Conservation (phyloP, 345 rosid genomes). For the Eucalyptus curtisii region DNA sequence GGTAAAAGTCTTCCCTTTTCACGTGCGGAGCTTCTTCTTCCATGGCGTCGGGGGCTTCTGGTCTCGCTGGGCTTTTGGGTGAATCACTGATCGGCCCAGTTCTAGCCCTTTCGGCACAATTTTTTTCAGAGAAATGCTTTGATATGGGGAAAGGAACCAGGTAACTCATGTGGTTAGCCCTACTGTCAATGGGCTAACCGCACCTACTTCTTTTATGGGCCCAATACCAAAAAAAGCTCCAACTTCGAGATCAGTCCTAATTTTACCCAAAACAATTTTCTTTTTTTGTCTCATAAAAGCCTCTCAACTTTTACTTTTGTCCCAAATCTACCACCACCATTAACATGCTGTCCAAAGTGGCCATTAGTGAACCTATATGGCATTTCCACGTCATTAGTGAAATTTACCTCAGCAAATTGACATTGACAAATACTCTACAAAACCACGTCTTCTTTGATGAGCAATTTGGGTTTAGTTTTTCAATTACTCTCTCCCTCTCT, state of each 20-base stretch:
- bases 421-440: neutral
- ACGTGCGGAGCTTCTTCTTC: neutral
- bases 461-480: neutral
- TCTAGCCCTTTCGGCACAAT: neutral
- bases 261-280: too few species aligned
- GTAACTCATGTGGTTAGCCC: neutral
- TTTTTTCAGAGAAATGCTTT: neutral
- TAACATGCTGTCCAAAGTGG: neutral
- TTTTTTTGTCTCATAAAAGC: neutral
- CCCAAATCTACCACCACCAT: fast-evolving
- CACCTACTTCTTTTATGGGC: neutral
- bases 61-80: neutral
- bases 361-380: neutral
- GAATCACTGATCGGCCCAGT: neutral
- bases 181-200: neutral
- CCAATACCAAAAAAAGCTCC: too few species aligned
- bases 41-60: neutral
- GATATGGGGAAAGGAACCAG: neutral
- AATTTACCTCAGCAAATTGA: neutral
- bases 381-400: neutral
- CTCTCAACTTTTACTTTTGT: neutral
- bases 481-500: neutral
- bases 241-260: neutral
- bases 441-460: neutral
- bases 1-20: neutral